Conservation (phyloP, 2,329 filamentous ascomycete species). For the Colletotrichum somersetense region DNA sequence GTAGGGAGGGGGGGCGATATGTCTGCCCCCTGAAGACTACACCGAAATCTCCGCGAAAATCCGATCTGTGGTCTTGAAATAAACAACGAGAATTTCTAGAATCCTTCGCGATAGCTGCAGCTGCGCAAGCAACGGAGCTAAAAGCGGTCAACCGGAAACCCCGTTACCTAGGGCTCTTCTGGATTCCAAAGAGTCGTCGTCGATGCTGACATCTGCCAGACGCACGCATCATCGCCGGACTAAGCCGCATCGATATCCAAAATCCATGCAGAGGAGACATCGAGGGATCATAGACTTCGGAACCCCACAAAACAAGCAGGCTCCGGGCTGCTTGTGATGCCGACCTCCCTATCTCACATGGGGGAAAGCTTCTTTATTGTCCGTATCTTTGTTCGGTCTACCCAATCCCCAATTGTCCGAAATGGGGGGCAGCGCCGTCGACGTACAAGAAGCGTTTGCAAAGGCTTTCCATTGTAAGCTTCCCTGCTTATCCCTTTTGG, state of each 20-base stretch:
- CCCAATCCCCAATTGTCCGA: slow-evolving; percentile 20
- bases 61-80: slow-evolving; percentile 33
- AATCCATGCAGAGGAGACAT: slow-evolving; percentile 33
- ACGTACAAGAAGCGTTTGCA: slow-evolving; percentile 19
- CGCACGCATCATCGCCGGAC: slow-evolving; percentile 36
- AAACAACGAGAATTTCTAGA: not conserved
- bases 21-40: slow-evolving; percentile 18
- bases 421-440: slow-evolving; percentile 30
- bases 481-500: not conserved
- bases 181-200: not conserved
- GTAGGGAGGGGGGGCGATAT: slow-evolving; percentile 25
- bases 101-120: not conserved
- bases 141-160: slow-evolving; percentile 13
- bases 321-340: slow-evolving; percentile 38
- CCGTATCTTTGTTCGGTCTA: slow-evolving; percentile 39
- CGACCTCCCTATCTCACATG: slow-evolving; percentile 29
- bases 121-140: not conserved
- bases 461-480: slow-evolving; percentile 1
- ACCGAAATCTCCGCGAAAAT: slow-evolving; percentile 38
- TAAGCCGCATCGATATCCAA: slow-evolving; percentile 38
- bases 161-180: not conserved
- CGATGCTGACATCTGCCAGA: slow-evolving; percentile 38
- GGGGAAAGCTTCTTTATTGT: slow-evolving; percentile 29
- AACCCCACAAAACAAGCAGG: slow-evolving; percentile 37
- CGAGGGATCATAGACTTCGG: slow-evolving; percentile 42